Conservation (phyloP, 768 basidiomycete genomes). For the Tricholoma bakamatsutake region DNA sequence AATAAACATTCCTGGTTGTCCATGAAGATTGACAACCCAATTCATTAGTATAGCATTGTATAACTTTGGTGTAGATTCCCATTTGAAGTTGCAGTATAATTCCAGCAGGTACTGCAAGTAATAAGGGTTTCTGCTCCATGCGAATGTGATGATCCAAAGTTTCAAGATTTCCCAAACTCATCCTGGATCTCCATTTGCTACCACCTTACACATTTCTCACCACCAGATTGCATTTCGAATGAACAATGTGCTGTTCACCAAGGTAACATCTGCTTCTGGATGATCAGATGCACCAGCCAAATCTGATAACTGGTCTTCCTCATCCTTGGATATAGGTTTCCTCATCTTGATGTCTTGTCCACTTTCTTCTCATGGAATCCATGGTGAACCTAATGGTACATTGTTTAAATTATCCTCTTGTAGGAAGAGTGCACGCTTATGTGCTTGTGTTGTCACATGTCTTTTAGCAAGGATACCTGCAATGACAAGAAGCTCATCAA, state of each 20-base stretch:
- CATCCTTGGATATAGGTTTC: too few relatives aligned
- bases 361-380: not conserved
- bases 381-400: slow-evolving; percentile 5
- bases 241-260: slow-evolving; percentile 17
- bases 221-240: slow-evolving; percentile 18
- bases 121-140: slow-evolving; percentile 19
- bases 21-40: slow-evolving; percentile 25
- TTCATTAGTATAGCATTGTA: slow-evolving; percentile 18
- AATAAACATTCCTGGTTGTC: slow-evolving; percentile 15
- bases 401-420: not conserved
- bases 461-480: not conserved
- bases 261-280: slow-evolving; percentile 7
- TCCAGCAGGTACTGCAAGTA: slow-evolving; percentile 22
- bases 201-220: slow-evolving; percentile 17
- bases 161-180: slow-evolving; percentile 21
- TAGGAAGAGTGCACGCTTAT: slow-evolving; percentile 1
- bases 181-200: slow-evolving; percentile 19
- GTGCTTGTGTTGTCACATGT: slow-evolving; percentile 5
- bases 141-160: slow-evolving; percentile 21
- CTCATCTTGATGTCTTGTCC: not conserved
- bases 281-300: not conserved
- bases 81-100: slow-evolving; percentile 21
- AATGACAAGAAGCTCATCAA: slow-evolving; percentile 3
- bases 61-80: slow-evolving; percentile 13
- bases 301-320: slow-evolving; percentile 5